phyloP scores from a whole-genome alignment of 768 basidiomycete species.

The Calvatia gigantea region DNA sequence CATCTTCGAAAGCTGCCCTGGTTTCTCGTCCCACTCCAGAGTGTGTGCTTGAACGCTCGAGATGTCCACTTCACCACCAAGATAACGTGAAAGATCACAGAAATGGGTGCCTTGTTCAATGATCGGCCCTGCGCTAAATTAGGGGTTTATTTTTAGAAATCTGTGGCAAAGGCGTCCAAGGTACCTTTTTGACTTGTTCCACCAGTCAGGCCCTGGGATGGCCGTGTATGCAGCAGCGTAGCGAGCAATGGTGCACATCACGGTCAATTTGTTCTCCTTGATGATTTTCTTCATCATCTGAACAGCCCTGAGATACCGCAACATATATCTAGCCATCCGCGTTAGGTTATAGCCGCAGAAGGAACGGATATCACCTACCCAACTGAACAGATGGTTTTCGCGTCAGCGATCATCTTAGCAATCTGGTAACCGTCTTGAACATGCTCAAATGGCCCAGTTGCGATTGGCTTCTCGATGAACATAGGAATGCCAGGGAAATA shows the following conservation, averaged over 20 bases:
- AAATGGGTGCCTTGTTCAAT: slow-evolving; percentile 96
- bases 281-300: slow-evolving; percentile 98
- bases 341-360: slow-evolving; percentile 4
- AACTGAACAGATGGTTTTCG: slow-evolving; percentile 80
- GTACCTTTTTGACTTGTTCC: slow-evolving; percentile 86
- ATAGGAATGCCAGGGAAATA: slow-evolving; percentile 84
- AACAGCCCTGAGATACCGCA: slow-evolving; percentile 89
- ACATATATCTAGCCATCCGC: slow-evolving; percentile 66
- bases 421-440: slow-evolving; percentile 68
- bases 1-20: slow-evolving; percentile 81
- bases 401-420: slow-evolving; percentile 65
- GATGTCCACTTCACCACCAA: slow-evolving; percentile 93
- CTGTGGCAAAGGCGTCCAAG: slow-evolving; percentile 5
- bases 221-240: slow-evolving; percentile 87
- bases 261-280: slow-evolving; percentile 87
- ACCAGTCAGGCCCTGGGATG: slow-evolving; percentile 85
- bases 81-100: slow-evolving; percentile 95
- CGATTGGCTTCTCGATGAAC: slow-evolving; percentile 92
- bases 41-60: slow-evolving; percentile 79
- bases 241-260: slow-evolving; percentile 94
- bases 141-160: slow-evolving; percentile 8
- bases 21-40: slow-evolving; percentile 88
- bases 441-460: slow-evolving; percentile 71
- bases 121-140: slow-evolving; percentile 68
- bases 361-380: slow-evolving; percentile 51